Evolutionary conservation across 805 yeast species (phyloP).

Genomic region (Yarrowia divulgata): DNA sequence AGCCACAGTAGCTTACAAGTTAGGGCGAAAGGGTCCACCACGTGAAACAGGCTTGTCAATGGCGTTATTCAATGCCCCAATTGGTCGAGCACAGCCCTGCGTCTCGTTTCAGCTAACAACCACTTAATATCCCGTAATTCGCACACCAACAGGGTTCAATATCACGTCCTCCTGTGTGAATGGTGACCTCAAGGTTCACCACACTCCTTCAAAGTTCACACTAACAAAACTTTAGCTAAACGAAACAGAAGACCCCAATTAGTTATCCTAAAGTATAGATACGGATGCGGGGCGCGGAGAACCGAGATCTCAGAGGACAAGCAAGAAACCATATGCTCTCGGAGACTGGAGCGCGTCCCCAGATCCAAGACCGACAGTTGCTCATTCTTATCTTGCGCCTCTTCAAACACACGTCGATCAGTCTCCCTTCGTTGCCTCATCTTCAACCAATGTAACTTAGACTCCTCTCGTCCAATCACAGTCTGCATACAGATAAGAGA

Average conservation of each 20-base stretch:
- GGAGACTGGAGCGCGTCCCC: not conserved
- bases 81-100: not conserved
- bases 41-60: not conserved
- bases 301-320: not conserved
- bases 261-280: conserved; percentile 1
- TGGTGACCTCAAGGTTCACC: not conserved
- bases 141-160: not conserved
- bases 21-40: not conserved
- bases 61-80: not conserved
- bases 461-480: conserved; percentile 5
- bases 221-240: not conserved
- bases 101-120: not conserved
- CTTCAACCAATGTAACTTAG: conserved; percentile 5
- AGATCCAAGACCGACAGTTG: not conserved
- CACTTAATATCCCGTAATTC: not conserved
- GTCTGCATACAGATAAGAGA: conserved; percentile 16
- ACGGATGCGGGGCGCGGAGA: not conserved
- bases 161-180: not conserved
- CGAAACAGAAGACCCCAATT: conserved; percentile 11
- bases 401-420: not conserved
- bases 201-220: not conserved
- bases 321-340: not conserved
- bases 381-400: not conserved
- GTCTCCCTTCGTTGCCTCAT: conserved; percentile 7
- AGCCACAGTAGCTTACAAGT: conserved; percentile 1